Evolutionary conservation across 2,329 filamentous ascomycete species (phyloP).

Genomic region (Aspergillus brunneoviolaceus): DNA sequence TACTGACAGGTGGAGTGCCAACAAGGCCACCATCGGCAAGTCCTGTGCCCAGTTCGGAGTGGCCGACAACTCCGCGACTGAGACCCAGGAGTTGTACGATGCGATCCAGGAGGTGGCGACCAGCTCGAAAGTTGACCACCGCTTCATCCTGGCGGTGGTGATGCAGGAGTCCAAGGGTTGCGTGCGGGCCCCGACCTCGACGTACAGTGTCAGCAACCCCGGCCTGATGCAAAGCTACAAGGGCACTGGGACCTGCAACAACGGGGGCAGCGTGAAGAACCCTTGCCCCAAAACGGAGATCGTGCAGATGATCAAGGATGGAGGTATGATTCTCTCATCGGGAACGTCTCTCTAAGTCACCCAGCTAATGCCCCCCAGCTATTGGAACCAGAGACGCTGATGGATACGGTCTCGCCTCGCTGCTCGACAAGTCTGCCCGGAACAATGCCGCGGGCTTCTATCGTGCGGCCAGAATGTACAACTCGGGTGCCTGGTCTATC

Average conservation of each 20-base stretch:
- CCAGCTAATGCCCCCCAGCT: constrained; percentile 8
- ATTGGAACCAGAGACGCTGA: constrained; percentile 36
- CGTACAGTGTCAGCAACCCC: constrained; percentile 45
- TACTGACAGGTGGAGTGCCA: constrained; percentile 8
- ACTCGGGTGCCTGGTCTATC: constrained; percentile 37
- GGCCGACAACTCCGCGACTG: constrained; percentile 29
- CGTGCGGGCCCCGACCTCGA: constrained; percentile 44
- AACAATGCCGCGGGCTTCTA: constrained; percentile 27
- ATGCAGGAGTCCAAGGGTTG: constrained; percentile 50
- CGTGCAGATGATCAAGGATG: constrained; percentile 41
- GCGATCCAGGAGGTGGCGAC: constrained; percentile 36
- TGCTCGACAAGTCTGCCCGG: constrained; percentile 29
- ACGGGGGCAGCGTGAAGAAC: constrained; percentile 10
- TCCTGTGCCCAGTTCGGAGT: constrained; percentile 21
- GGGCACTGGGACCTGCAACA: constrained; percentile 37
- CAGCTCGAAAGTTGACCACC: constrained; percentile 35
- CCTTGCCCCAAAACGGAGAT: constrained; percentile 31
- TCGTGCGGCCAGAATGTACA: constrained; percentile 43
- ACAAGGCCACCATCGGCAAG: constrained; percentile 12
- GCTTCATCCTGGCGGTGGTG: constrained; percentile 47
- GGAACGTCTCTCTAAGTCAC: too few relatives aligned
- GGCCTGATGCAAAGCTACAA: constrained; percentile 38
- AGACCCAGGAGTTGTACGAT: constrained; percentile 31
- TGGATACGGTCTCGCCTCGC: constrained; percentile 32
- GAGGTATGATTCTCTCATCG: constrained; percentile 13